These are phyloP conservation scores for Tripidium arundinaceum DNA, from an alignment of 202 grass and related monocot genomes.

Conservation along the genomic window DNA sequence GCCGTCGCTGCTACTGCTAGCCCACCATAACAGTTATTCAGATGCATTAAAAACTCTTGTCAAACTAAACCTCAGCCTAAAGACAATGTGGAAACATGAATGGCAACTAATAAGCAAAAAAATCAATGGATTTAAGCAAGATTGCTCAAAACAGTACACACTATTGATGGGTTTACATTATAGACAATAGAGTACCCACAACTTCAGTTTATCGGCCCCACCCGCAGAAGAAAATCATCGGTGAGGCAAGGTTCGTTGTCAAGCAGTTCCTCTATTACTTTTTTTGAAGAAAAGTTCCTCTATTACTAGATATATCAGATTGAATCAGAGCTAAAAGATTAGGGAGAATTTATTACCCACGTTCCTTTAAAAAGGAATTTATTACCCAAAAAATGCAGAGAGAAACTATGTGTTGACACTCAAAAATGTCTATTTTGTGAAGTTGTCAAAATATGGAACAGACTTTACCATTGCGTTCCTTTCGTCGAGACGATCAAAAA, in stretches of 20 bases:
- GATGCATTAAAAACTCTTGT: not conserved
- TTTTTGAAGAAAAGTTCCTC: too few species aligned
- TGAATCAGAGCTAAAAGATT: not conserved
- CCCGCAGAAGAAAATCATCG: not conserved
- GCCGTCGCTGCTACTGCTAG: too few species aligned
- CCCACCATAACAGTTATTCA: too few species aligned
- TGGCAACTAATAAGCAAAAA: not conserved
- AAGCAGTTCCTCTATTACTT: not conserved
- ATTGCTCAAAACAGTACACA: not conserved
- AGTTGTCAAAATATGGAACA: too few species aligned
- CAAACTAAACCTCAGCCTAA: not conserved
- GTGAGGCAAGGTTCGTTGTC: not conserved
- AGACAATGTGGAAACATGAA: not conserved
- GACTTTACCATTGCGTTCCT: too few species aligned
- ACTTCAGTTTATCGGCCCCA: not conserved
- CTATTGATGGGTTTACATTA: not conserved
- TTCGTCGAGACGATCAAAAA: too few species aligned
- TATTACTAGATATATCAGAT: not conserved
- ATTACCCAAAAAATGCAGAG: not conserved
- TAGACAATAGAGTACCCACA: not conserved
- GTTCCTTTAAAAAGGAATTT: not conserved
- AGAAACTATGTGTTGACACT: not conserved
- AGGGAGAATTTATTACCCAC: not conserved
- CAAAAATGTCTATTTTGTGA: too few species aligned
- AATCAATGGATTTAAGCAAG: not conserved